Percentiles rank a stretch among this genome's conserved stretches.
phyloP scores from a whole-genome alignment of 2,329 filamentous ascomycete genomes.

The Ceratocystis ficicola region DNA sequence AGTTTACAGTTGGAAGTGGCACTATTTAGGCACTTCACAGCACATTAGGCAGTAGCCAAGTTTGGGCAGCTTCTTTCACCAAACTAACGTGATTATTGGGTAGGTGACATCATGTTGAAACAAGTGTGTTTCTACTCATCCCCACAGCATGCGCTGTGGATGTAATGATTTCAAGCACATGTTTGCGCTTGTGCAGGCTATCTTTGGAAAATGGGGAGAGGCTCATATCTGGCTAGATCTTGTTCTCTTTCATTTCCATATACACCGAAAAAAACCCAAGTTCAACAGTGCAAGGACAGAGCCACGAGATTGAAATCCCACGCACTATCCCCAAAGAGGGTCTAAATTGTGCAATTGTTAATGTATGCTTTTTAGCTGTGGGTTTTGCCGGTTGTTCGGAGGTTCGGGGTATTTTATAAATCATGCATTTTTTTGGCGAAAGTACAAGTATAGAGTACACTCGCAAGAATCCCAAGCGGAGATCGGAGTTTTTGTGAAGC shows the following conservation, averaged over 20 bases:
- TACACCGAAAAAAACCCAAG: no score
- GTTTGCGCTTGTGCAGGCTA: no score
- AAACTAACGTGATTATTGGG: background rate
- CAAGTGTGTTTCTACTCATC: background rate
- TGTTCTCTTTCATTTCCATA: no score
- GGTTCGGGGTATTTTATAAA: background rate
- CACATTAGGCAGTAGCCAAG: background rate
- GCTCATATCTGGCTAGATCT: no score
- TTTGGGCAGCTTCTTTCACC: background rate
- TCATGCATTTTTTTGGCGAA: background rate
- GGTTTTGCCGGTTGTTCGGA: background rate
- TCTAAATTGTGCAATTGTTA: no score
- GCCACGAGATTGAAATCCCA: no score
- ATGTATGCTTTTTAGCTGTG: no score
- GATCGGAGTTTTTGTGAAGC: background rate
- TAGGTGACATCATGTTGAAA: background rate
- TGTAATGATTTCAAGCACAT: background rate
- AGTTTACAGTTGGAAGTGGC: background rate
- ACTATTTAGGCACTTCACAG: background rate
- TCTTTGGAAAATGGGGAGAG: no score
- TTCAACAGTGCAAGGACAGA: no score
- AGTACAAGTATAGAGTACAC: background rate
- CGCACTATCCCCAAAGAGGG: no score
- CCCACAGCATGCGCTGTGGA: no score
- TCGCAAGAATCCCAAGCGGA: background rate